These are phyloP conservation scores for Clavariopsis aquatica DNA, from an alignment of 495 filamentous ascomycete species.

Conservation along the genomic window DNA sequence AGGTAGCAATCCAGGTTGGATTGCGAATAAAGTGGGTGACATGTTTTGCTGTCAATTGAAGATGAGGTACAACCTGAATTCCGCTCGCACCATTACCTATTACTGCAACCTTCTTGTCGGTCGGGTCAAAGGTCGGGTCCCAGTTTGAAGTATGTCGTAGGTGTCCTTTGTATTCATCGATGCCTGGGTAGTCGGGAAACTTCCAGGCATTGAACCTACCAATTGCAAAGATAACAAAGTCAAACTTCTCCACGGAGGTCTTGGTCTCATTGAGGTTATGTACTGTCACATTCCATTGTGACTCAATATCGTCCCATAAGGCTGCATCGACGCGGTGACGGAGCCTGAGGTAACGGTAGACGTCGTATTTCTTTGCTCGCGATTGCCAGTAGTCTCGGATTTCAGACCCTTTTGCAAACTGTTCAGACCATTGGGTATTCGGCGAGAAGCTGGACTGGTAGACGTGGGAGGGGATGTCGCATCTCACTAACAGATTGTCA, in stretches of 20 bases:
- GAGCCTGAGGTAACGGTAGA: conserved; percentile 57
- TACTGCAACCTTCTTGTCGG: conserved; percentile 59
- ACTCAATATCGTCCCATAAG: conserved; percentile 55
- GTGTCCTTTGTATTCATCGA: conserved; percentile 51
- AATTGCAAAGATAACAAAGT: conserved; percentile 63
- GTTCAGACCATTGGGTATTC: conserved; percentile 65
- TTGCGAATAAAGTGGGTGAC: conserved; percentile 67
- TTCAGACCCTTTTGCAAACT: conserved; percentile 65
- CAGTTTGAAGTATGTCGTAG: conserved; percentile 60
- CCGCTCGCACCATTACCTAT: conserved; percentile 64
- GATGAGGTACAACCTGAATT: conserved; percentile 56
- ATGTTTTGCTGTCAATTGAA: conserved; percentile 60
- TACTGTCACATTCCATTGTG: conserved; percentile 56
- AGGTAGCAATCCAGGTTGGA: conserved; percentile 68
- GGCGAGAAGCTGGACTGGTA: conserved; percentile 69
- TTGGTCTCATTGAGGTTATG: conserved; percentile 45
- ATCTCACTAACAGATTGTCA: conserved; percentile 45
- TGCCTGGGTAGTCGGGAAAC: conserved; percentile 55
- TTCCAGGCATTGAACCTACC: conserved; percentile 59
- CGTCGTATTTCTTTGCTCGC: conserved; percentile 61
- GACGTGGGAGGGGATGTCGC: conserved; percentile 70
- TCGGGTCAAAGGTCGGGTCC: conserved; percentile 52
- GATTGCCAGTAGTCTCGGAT: conserved; percentile 67
- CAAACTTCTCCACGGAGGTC: conserved; percentile 55
- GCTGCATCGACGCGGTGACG: conserved; percentile 55